Evolutionary conservation across 1,139 yeast genomes (phyloP), one percentile per base, ranked within the genome.

Genomic region (Protomyces gravidus): DNA sequence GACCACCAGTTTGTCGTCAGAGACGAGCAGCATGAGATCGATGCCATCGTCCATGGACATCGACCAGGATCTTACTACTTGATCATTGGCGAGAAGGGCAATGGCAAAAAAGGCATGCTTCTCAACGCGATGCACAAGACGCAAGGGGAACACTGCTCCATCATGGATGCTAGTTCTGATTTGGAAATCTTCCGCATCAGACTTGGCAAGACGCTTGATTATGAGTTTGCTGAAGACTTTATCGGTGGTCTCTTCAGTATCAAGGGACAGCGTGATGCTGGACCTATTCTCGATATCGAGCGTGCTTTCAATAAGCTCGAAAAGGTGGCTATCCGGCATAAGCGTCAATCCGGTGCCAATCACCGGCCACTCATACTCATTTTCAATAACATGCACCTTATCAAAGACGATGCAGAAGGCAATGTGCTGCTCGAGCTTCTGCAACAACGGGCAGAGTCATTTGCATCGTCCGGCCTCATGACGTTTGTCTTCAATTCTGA

Each of bases 101-200:
- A 94, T 0, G 95, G 95, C 2, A 87, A 87, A 68, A 84, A 90
- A 0, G 84, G 92, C 1, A 76, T 86, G 71, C 75, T 86, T 28
- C 71, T 84, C 65, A 89, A 85, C 66, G 80, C 90, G 2, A 82
- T 87, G 78, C 79, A 82, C 63, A 79, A 82, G 65, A 81, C 82
- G 1, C 74, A 79, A 49, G 89, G 92, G 1, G 72, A 73, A 61
- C 82, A 84, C 67, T 88, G 89, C 55, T 81, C 89, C 0, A 78
- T 85, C 62, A 75, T 87, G 66, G 95, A 87, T 69, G 94, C 95
- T 1, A 94, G 86, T 67, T 86, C 92, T 0, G 95, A 87, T 68
- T 89, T 94, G 0, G 95, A 87, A 69, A 83, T 87, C 57, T 85
- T 87, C 69, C 76, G 95, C 63, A 80, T 87, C 23, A 73, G 95